Percentiles rank a stretch among this genome's conserved stretches.
Evolutionary conservation across 176 grass and related monocot genomes (phyloP).

Genomic region (Musa troglodytarum): DNA sequence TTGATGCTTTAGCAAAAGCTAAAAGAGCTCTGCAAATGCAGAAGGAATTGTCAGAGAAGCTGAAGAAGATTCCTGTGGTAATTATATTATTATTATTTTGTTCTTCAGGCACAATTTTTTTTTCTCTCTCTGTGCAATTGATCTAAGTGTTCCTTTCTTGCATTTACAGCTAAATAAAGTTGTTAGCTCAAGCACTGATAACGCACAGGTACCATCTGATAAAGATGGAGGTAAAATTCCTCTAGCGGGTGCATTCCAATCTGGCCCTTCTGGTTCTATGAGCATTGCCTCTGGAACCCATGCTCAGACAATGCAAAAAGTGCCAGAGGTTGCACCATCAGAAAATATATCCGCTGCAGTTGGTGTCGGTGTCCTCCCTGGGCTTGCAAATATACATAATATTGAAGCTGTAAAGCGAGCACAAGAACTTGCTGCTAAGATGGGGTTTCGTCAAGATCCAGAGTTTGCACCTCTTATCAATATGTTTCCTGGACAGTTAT

Average conservation of each 20-base stretch:
- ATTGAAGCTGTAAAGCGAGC: constrained; percentile 86
- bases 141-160: constrained; percentile 7
- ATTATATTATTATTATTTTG: constrained; percentile 8
- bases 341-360: constrained; percentile 14
- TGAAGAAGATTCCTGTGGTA: constrained; percentile 76
- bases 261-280: constrained; percentile 22
- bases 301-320: constrained; percentile 14
- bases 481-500: constrained; percentile 68
- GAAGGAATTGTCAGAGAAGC: constrained; percentile 80
- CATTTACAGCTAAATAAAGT: constrained; percentile 63
- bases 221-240: constrained; percentile 38
- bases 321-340: constrained; percentile 18
- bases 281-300: constrained; percentile 22
- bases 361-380: constrained; percentile 40
- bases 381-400: constrained; percentile 58
- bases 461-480: constrained; percentile 78
- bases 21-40: constrained; percentile 95
- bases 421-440: constrained; percentile 83
- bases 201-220: constrained; percentile 28
- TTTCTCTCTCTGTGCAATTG: constrained; percentile 3
- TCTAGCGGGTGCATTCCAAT: constrained; percentile 19
- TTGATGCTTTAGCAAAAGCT: constrained; percentile 99
- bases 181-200: constrained; percentile 32
- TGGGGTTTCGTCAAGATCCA: constrained; percentile 93
- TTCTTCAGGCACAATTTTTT: constrained; percentile 14